These are phyloP conservation scores for Podospora conica DNA, from an alignment of 495 filamentous ascomycete species.

Conservation along the genomic window DNA sequence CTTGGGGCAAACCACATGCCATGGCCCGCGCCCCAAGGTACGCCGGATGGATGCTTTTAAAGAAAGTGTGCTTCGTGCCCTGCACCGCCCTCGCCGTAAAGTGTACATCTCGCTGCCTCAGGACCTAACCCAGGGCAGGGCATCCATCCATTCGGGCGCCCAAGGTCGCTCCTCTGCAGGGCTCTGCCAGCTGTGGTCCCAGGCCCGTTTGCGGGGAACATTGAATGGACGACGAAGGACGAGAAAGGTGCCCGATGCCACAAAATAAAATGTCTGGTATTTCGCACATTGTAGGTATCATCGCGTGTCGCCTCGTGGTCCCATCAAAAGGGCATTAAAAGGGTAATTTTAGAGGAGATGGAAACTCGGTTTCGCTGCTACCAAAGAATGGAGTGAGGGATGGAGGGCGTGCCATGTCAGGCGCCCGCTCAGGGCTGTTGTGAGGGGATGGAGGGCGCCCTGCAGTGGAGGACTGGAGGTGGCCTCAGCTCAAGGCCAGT, in stretches of 20 bases:
- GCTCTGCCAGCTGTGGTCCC: background rate
- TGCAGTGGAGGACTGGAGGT: slow-evolving; percentile 9
- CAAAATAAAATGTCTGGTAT: background rate
- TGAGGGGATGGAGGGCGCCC: background rate
- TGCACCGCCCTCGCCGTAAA: background rate
- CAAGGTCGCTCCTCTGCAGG: background rate
- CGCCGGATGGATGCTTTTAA: background rate
- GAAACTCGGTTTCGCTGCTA: background rate
- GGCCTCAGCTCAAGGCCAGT: slow-evolving; percentile 16
- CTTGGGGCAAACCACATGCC: background rate
- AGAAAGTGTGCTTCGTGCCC: background rate
- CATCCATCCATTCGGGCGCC: background rate
- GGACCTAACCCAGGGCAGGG: background rate
- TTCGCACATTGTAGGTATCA: background rate
- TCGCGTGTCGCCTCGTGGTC: background rate
- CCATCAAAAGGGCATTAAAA: background rate
- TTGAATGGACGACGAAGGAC: background rate
- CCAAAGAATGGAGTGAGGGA: background rate
- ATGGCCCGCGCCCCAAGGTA: background rate
- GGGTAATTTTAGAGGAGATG: background rate
- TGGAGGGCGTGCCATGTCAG: background rate
- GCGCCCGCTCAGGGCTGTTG: background rate
- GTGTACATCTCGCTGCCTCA: background rate
- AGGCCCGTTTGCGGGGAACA: background rate
- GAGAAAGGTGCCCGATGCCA: background rate